Percentiles rank a stretch among this genome's conserved stretches.
Conservation (phyloP, 768 basidiomycete species). For the Amanita rubescens region DNA sequence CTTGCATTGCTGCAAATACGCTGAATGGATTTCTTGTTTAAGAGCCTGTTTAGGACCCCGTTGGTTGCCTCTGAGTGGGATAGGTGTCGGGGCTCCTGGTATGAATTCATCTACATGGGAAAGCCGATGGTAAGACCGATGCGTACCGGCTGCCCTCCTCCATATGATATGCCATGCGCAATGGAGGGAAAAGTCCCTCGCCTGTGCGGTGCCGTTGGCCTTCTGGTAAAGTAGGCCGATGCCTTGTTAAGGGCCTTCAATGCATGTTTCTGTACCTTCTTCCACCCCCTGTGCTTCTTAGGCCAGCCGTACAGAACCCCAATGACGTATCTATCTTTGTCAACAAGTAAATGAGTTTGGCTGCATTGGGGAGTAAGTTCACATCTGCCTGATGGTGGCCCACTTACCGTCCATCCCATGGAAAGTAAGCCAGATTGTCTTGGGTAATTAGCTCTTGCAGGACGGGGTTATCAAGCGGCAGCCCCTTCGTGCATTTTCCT, state of each 20-base stretch:
- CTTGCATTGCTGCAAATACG: background rate
- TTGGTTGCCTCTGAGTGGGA: background rate
- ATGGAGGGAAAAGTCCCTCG: background rate
- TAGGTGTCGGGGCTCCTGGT: background rate
- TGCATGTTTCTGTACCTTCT: too few relatives aligned
- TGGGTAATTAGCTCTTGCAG: background rate
- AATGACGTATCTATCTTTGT: background rate
- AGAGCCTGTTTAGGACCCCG: background rate
- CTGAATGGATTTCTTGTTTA: background rate
- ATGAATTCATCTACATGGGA: background rate
- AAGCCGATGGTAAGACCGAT: background rate
- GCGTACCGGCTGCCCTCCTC: background rate
- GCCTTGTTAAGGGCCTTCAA: background rate
- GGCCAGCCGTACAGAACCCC: background rate
- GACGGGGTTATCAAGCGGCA: background rate
- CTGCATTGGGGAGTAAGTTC: background rate
- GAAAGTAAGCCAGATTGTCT: background rate
- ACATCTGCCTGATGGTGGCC: background rate
- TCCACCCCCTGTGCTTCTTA: background rate
- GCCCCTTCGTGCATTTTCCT: background rate
- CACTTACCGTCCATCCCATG: background rate
- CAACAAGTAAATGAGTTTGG: background rate
- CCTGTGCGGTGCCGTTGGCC: background rate
- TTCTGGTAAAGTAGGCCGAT: background rate
- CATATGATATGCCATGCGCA: background rate